These are phyloP conservation scores for Aspergillus sclerotialis DNA, from an alignment of 2,329 filamentous ascomycete genomes.

Conservation along the genomic window DNA sequence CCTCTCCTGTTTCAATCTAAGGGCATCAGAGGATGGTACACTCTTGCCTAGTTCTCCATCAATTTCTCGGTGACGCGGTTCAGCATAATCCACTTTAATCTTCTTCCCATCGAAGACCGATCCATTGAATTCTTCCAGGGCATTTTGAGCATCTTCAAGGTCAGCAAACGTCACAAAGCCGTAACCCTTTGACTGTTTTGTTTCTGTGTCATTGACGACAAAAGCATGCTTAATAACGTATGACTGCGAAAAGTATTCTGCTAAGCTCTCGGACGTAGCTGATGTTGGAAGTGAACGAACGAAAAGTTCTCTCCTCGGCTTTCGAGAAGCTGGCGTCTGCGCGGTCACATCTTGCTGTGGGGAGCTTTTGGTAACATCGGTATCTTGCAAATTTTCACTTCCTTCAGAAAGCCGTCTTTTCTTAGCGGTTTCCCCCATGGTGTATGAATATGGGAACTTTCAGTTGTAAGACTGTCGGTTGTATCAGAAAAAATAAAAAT, in stretches of 20 bases:
- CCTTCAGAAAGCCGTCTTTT: slow-evolving; percentile 29
- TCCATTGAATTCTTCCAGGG: slow-evolving; percentile 74
- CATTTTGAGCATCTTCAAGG: slow-evolving; percentile 77
- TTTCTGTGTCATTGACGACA: slow-evolving; percentile 79
- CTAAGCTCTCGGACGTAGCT: slow-evolving; percentile 73
- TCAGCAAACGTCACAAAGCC: slow-evolving; percentile 97
- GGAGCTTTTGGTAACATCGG: slow-evolving; percentile 13
- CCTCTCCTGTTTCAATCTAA: slow-evolving; percentile 33
- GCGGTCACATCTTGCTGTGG: slow-evolving; percentile 13
- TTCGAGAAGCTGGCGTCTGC: slow-evolving; percentile 15
- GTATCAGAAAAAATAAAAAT: slow-evolving; percentile 22
- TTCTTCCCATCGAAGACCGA: slow-evolving; percentile 70
- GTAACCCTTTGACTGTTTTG: slow-evolving; percentile 83
- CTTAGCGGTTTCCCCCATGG: slow-evolving; percentile 29
- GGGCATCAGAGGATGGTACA: slow-evolving; percentile 27
- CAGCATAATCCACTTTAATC: slow-evolving; percentile 79
- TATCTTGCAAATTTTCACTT: slow-evolving; percentile 6
- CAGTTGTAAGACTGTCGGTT: too few relatives aligned
- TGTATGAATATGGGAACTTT: slow-evolving; percentile 6
- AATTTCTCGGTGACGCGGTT: slow-evolving; percentile 69
- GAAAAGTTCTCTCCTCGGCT: slow-evolving; percentile 66
- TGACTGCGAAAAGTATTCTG: slow-evolving; percentile 85
- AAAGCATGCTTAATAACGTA: slow-evolving; percentile 94
- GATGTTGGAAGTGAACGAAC: slow-evolving; percentile 75
- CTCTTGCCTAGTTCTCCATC: slow-evolving; percentile 42